These are phyloP conservation scores for Fusarium marasasianum DNA, from an alignment of 2,329 filamentous ascomycete species.

Conservation along the genomic window DNA sequence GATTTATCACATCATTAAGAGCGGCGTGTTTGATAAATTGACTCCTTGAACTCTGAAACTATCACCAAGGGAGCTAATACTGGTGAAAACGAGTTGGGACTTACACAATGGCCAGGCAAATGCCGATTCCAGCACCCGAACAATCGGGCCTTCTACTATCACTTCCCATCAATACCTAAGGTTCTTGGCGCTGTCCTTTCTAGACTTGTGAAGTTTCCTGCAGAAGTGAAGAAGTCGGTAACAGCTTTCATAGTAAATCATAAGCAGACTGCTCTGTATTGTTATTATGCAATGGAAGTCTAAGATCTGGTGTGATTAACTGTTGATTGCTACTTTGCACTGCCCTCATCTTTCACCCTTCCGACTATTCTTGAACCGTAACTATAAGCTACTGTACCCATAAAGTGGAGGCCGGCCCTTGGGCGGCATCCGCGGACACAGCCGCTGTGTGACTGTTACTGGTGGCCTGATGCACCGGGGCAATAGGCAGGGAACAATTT, in stretches of 20 bases:
- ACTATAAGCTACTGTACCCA: neutral
- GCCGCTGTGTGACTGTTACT: neutral
- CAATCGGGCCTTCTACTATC: neutral
- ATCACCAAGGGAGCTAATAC: neutral
- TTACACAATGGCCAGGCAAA: neutral
- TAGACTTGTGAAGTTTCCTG: neutral
- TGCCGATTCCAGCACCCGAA: neutral
- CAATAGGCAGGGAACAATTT: neutral
- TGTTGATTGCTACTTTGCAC: neutral
- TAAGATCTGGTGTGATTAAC: neutral
- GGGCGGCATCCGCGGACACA: neutral
- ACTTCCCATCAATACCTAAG: neutral
- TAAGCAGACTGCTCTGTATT: too few species aligned
- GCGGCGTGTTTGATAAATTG: neutral
- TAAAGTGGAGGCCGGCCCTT: neutral
- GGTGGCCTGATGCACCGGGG: neutral
- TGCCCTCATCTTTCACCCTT: neutral
- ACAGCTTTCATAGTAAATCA: too few species aligned
- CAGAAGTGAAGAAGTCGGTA: too few species aligned
- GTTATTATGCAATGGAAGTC: too few species aligned
- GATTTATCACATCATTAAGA: neutral
- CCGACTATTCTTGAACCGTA: neutral
- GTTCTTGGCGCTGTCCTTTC: neutral
- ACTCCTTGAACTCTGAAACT: neutral
- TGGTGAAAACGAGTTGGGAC: neutral